These are phyloP conservation scores for Orbilia ellipsospora DNA, from an alignment of 2,329 filamentous ascomycete genomes.

Conservation along the genomic window DNA sequence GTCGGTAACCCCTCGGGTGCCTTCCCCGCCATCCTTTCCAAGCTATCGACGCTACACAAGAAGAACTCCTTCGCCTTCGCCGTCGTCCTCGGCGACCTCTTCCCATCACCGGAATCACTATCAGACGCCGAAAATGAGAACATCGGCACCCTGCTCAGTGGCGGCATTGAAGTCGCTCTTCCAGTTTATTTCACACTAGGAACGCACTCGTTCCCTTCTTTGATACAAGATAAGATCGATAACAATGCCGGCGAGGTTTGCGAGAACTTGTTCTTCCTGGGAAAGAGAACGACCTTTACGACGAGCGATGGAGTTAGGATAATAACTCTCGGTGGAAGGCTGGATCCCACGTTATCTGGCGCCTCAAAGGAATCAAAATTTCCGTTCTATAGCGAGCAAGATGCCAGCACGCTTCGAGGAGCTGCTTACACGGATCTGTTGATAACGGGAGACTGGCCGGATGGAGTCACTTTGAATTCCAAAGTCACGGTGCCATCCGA, in stretches of 20 bases:
- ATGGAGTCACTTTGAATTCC: slow-evolving; percentile 76
- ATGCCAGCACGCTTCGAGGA: slow-evolving; percentile 79
- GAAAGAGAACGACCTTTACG: slow-evolving; percentile 86
- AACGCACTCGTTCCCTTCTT: slow-evolving; percentile 74
- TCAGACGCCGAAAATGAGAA: slow-evolving; percentile 69
- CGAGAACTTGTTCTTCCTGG: slow-evolving; percentile 89
- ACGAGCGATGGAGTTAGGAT: slow-evolving; percentile 90
- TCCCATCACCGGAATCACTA: slow-evolving; percentile 65
- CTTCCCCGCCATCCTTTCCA: slow-evolving; percentile 79
- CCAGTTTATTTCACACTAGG: slow-evolving; percentile 93
- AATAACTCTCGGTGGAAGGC: slow-evolving; percentile 81
- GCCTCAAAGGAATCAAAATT: slow-evolving; percentile 77
- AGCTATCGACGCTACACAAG: slow-evolving; percentile 80
- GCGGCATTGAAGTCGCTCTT: slow-evolving; percentile 78
- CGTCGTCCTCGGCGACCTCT: slow-evolving; percentile 85
- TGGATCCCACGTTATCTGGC: slow-evolving; percentile 72
- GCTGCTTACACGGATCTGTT: slow-evolving; percentile 86
- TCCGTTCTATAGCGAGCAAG: slow-evolving; percentile 80
- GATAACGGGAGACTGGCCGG: slow-evolving; percentile 87
- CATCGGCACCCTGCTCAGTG: slow-evolving; percentile 74
- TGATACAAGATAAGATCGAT: slow-evolving; percentile 78
- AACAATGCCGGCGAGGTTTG: slow-evolving; percentile 76
- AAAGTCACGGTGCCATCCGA: slow-evolving; percentile 68
- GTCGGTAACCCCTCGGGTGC: slow-evolving; percentile 85
- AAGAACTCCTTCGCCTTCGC: slow-evolving; percentile 92